Percentiles rank a stretch among this genome's conserved stretches.
These are phyloP conservation scores for Erigeron philadelphicus DNA, from an alignment of 140 eudicot species.

Conservation along the genomic window DNA sequence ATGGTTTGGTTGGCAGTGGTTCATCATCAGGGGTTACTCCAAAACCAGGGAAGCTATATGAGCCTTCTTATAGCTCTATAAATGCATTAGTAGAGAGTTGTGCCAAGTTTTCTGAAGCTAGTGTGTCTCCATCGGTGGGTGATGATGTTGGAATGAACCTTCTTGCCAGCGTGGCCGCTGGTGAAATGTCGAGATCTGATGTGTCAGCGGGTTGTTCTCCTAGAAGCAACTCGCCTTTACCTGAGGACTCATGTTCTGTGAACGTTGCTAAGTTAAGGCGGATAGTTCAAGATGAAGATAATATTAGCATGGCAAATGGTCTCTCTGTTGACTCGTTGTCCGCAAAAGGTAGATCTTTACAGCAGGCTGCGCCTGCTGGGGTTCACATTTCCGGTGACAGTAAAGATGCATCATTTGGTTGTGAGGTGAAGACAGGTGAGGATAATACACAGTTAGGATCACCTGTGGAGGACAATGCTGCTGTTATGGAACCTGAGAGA, in stretches of 20 bases:
- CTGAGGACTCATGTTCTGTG: conserved; percentile 34
- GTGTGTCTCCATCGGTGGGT: conserved; percentile 43
- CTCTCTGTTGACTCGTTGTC: conserved; percentile 19
- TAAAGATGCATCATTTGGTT: conserved; percentile 28
- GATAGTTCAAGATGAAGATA: conserved; percentile 30
- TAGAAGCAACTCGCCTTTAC: conserved; percentile 27
- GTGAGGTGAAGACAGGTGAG: conserved; percentile 23
- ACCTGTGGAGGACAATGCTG: neutral
- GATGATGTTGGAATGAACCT: conserved; percentile 60
- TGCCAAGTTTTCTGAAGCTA: conserved; percentile 70
- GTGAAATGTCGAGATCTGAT: conserved; percentile 51
- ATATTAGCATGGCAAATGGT: conserved; percentile 23
- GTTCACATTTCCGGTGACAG: conserved; percentile 30
- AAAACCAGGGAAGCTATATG: conserved; percentile 40
- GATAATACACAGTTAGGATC: conserved; percentile 14
- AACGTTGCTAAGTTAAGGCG: conserved; percentile 32
- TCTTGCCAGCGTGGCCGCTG: conserved; percentile 63
- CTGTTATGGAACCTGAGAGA: conserved; percentile 13
- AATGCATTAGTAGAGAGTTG: conserved; percentile 95
- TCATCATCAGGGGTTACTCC: conserved; percentile 38
- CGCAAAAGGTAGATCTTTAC: neutral
- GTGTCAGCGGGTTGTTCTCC: conserved; percentile 41
- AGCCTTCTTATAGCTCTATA: conserved; percentile 66
- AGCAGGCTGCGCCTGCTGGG: conserved; percentile 6
- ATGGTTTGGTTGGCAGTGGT: conserved; percentile 26